phyloP scores from a whole-genome alignment of 305 asterid genomes.

The Salvia sclarea region DNA sequence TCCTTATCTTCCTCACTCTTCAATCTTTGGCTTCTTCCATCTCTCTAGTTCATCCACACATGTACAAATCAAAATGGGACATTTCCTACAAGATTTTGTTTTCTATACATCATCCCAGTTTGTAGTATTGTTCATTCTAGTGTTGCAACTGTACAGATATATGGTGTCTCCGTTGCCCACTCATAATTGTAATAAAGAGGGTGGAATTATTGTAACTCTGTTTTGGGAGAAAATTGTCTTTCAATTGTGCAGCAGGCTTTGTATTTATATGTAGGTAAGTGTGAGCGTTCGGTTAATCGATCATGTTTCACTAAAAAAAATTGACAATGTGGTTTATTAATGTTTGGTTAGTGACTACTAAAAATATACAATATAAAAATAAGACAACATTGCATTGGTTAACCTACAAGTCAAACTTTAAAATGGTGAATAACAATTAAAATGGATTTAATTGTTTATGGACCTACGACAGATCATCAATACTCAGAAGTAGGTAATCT shows the following conservation, averaged over 20 bases:
- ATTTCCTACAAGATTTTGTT: conserved; percentile 30
- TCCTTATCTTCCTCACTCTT: conserved; percentile 68
- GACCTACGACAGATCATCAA: too few species aligned
- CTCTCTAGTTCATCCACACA: conserved; percentile 39
- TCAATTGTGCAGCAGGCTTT: not conserved
- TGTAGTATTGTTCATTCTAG: conserved; percentile 31
- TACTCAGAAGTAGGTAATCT: too few species aligned
- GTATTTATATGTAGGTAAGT: not conserved
- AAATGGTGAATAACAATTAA: too few species aligned
- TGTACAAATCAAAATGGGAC: conserved; percentile 27
- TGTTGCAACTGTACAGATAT: conserved; percentile 42
- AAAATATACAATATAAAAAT: too few species aligned
- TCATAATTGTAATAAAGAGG: conserved; percentile 26
- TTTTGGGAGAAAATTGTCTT: not conserved
- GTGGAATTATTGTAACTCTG: not conserved
- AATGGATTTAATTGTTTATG: too few species aligned
- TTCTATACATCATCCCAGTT: not conserved
- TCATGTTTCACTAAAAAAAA: too few species aligned
- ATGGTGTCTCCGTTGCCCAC: conserved; percentile 18
- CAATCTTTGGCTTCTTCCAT: conserved; percentile 85
- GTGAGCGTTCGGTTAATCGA: too few species aligned
- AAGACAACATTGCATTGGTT: too few species aligned
- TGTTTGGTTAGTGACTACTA: too few species aligned
- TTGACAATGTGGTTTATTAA: too few species aligned
- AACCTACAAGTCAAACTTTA: too few species aligned